Evolutionary conservation across 2,329 filamentous ascomycete species (phyloP).

Genomic region (Tympanopsis confertula): DNA sequence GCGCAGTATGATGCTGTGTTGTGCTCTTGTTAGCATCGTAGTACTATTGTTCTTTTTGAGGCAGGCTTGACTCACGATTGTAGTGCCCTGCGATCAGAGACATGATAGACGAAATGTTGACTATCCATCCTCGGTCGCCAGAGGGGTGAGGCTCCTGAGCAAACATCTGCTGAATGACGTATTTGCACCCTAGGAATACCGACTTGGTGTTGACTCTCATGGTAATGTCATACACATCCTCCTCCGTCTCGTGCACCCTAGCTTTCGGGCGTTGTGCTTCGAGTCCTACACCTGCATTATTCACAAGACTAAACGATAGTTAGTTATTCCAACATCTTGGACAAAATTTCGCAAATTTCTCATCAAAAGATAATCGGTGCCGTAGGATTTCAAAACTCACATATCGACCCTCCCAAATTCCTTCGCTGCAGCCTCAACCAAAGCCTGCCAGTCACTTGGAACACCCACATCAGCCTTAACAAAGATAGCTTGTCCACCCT

Average conservation of each 20-base stretch:
- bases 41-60: background rate
- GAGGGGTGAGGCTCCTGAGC: background rate
- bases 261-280: constrained; percentile 12
- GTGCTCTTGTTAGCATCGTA: background rate
- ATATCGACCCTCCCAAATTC: background rate
- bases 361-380: background rate
- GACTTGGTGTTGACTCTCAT: background rate
- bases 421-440: background rate
- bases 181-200: background rate
- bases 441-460: background rate
- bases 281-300: constrained; percentile 34
- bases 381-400: constrained; percentile 4
- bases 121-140: background rate
- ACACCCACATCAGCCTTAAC: background rate
- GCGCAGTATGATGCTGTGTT: background rate
- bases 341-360: background rate
- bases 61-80: constrained; percentile 11
- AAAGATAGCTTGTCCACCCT: background rate
- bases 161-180: background rate
- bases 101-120: background rate
- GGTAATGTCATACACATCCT: background rate
- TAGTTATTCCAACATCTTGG: background rate
- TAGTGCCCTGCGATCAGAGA: constrained; percentile 4
- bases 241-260: background rate
- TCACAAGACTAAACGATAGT: constrained; percentile 22